These are phyloP conservation scores for Daedaleopsis nitida DNA, from an alignment of 768 basidiomycete genomes.

Conservation along the genomic window DNA sequence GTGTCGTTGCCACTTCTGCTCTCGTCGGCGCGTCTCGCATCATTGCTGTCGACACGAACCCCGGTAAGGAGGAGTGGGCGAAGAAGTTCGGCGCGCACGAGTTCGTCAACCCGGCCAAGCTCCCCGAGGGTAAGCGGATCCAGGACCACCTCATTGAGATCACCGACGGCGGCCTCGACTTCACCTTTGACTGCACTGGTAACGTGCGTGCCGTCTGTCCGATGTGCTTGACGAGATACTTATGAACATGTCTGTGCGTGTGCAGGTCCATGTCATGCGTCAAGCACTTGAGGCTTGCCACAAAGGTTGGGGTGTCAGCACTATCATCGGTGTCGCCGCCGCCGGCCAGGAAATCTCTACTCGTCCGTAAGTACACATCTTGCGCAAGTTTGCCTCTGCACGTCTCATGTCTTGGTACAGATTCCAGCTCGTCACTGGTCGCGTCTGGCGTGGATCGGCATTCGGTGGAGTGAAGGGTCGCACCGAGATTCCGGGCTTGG, in stretches of 20 bases:
- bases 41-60: conserved; percentile 92
- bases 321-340: conserved; percentile 94
- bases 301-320: conserved; percentile 98
- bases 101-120: conserved; percentile 79
- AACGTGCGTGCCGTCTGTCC: conserved; percentile 49
- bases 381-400: not conserved
- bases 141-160: conserved; percentile 89
- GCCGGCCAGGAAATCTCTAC: conserved; percentile 79
- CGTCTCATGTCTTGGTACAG: conserved; percentile 25
- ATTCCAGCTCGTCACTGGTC: conserved; percentile 77
- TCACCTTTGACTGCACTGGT: conserved; percentile 96
- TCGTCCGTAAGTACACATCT: conserved; percentile 29
- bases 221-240: not conserved
- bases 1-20: conserved; percentile 80
- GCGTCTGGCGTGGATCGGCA: conserved; percentile 92
- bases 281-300: conserved; percentile 97
- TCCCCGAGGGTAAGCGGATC: conserved; percentile 80
- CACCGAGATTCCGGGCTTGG: conserved; percentile 91
- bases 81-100: conserved; percentile 93
- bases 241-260: not conserved
- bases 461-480: conserved; percentile 99
- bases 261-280: conserved; percentile 88
- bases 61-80: conserved; percentile 84
- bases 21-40: conserved; percentile 82
- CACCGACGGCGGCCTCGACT: conserved; percentile 96